Evolutionary conservation across 805 yeast genomes (phyloP).

Genomic region (Candida khao-thaluensis): DNA sequence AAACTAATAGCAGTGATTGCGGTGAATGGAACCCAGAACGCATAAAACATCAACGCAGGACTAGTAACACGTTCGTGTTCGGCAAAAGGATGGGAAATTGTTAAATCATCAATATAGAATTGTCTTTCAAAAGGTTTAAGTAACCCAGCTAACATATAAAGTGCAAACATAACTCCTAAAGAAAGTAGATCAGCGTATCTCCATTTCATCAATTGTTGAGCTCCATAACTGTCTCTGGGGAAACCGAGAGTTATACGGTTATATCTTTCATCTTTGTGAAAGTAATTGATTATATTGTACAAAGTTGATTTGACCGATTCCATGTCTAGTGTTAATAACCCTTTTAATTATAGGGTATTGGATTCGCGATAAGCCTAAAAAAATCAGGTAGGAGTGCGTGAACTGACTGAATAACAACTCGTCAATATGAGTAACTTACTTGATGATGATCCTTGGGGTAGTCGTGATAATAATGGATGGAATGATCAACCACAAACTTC

Average conservation of each 20-base stretch:
- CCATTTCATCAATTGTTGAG: slow-evolving; percentile 24
- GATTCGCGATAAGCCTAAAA: neutral
- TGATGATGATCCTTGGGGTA: slow-evolving; percentile 36
- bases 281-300: slow-evolving; percentile 18
- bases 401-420: too few relatives aligned
- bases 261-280: slow-evolving; percentile 21
- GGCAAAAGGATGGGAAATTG: slow-evolving; percentile 81
- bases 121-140: slow-evolving; percentile 71
- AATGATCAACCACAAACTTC: slow-evolving; percentile 12
- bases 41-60: slow-evolving; percentile 50
- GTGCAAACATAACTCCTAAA: slow-evolving; percentile 21
- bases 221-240: slow-evolving; percentile 13
- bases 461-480: slow-evolving; percentile 31
- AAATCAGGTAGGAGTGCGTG: too few relatives aligned
- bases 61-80: slow-evolving; percentile 68
- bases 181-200: slow-evolving; percentile 22
- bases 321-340: too few relatives aligned
- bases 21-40: slow-evolving; percentile 50
- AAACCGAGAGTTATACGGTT: slow-evolving; percentile 32
- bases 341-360: too few relatives aligned
- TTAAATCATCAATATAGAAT: slow-evolving; percentile 70
- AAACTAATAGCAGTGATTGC: slow-evolving; percentile 35
- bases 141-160: slow-evolving; percentile 22
- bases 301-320: slow-evolving; percentile 14
- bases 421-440: slow-evolving; percentile 9